Evolutionary conservation across 257 asterid genomes (phyloP).

Genomic region (Nicotiana attenuata): DNA sequence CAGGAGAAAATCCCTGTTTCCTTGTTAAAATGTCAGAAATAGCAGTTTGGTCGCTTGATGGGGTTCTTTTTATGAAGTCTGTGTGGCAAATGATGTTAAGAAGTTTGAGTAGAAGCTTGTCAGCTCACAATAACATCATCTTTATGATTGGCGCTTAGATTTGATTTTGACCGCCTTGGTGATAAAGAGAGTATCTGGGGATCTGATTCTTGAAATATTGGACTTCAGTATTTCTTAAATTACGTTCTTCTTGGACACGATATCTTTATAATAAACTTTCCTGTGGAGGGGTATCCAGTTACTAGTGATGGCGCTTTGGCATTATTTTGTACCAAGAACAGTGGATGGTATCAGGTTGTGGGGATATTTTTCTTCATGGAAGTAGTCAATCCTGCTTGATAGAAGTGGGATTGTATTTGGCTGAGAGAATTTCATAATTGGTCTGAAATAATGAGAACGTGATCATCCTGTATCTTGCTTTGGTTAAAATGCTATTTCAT

Average conservation of each 20-base stretch:
- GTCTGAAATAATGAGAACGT: neutral
- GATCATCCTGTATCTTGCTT: neutral
- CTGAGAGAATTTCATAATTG: neutral
- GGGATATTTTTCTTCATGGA: neutral
- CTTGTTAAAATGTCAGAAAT: neutral
- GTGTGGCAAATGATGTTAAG: neutral
- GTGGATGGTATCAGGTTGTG: neutral
- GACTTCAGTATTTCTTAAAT: neutral
- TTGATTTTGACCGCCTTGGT: neutral
- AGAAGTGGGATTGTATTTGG: neutral
- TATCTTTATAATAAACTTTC: neutral
- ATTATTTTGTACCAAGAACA: neutral
- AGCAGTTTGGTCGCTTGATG: neutral
- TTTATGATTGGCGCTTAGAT: neutral
- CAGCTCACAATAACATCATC: neutral
- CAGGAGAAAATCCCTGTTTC: neutral
- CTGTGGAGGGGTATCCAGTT: neutral
- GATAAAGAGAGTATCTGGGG: neutral
- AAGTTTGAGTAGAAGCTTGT: neutral
- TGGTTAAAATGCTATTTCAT: neutral
- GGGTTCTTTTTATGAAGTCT: neutral
- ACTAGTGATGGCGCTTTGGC: neutral
- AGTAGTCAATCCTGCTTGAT: neutral
- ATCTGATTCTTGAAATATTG: neutral
- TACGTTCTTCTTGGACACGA: neutral